Evolutionary conservation across 495 filamentous ascomycete genomes (phyloP).

Genomic region (Chaetomium fimeti): DNA sequence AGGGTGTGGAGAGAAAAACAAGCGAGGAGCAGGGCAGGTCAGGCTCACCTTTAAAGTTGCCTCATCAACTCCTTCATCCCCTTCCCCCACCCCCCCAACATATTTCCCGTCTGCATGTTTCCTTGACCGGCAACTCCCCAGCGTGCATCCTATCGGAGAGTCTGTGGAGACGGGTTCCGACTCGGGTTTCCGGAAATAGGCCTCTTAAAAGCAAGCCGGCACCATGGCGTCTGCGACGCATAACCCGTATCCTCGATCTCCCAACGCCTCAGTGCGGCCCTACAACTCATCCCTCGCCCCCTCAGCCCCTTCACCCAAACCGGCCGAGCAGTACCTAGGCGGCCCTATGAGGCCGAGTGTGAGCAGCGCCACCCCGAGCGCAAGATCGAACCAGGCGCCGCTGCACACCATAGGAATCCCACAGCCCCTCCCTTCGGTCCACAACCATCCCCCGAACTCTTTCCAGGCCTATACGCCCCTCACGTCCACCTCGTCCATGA

Average conservation of each 20-base stretch:
- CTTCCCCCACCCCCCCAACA: constrained; percentile 20
- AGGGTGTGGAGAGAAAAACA: constrained; percentile 16
- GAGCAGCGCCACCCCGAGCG: constrained; percentile 29
- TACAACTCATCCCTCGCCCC: constrained; percentile 58
- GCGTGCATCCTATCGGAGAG: constrained; percentile 41
- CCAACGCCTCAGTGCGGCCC: constrained; percentile 52
- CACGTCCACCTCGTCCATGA: constrained; percentile 45
- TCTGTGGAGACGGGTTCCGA: constrained; percentile 39
- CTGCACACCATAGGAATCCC: constrained; percentile 50
- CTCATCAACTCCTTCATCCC: constrained; percentile 21
- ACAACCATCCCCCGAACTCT: constrained; percentile 31
- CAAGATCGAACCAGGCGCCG: constrained; percentile 37
- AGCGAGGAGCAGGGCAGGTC: constrained; percentile 12
- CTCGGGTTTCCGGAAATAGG: constrained; percentile 35
- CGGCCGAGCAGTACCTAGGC: constrained; percentile 45
- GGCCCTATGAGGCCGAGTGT: constrained; percentile 47
- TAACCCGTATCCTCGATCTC: constrained; percentile 54
- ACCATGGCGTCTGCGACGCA: constrained; percentile 56
- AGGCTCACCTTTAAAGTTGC: constrained; percentile 17
- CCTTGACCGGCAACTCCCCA: constrained; percentile 45
- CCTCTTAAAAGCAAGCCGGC: constrained; percentile 33
- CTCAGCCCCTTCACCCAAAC: constrained; percentile 54
- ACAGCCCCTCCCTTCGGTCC: constrained; percentile 40
- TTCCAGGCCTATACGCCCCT: constrained; percentile 51
- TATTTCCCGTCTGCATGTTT: constrained; percentile 45